phyloP scores from a whole-genome alignment of 345 rosid species.

The Gossypium arboreum region DNA sequence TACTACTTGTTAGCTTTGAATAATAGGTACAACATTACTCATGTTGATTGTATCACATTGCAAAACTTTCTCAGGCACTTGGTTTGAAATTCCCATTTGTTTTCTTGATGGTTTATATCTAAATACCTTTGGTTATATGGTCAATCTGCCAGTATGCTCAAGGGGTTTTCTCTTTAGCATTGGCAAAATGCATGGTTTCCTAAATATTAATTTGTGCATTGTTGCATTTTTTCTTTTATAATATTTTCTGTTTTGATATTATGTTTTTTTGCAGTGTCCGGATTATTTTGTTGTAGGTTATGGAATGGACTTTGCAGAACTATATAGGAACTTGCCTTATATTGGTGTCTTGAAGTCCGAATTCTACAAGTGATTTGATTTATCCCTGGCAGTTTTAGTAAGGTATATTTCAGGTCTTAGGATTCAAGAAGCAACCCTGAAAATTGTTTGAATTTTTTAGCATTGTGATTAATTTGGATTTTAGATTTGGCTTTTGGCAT shows the following conservation, averaged over 20 bases:
- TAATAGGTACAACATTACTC: neutral
- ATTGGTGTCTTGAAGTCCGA: constrained; percentile 80
- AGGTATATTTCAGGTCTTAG: neutral
- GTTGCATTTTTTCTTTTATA: neutral
- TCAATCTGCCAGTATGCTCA: neutral
- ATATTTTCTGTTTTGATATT: constrained; percentile 10
- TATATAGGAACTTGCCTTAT: constrained; percentile 80
- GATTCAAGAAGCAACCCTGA: neutral
- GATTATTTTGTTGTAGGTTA: constrained; percentile 86
- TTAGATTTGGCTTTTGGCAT: neutral
- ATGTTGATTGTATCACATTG: neutral
- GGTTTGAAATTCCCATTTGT: neutral
- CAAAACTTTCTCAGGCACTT: neutral
- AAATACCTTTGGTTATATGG: neutral
- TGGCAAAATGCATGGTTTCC: neutral
- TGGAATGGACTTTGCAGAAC: constrained; percentile 93
- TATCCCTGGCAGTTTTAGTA: neutral
- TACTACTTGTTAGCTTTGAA: neutral
- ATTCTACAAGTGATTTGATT: constrained; percentile 37
- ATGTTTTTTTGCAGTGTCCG: constrained; percentile 59
- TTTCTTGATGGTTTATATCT: neutral
- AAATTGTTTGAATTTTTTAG: neutral
- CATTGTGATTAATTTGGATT: neutral
- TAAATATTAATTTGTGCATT: neutral
- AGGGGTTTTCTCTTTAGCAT: neutral